Evolutionary conservation across 768 basidiomycete genomes (phyloP).

Genomic region (Amanita fuliginea): DNA sequence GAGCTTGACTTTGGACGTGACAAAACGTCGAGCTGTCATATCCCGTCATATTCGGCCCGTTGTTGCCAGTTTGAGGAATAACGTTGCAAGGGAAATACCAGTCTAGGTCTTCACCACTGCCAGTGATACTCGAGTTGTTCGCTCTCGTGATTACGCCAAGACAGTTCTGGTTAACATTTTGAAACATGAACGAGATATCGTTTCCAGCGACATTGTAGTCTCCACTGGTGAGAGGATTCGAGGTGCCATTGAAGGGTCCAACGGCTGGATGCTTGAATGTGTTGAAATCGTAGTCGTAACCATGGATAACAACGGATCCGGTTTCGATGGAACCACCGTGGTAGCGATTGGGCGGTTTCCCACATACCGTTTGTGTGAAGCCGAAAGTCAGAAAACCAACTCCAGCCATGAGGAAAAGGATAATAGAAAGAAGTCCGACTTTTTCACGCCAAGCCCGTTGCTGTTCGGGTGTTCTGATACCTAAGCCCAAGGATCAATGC

Average conservation of each 20-base stretch:
- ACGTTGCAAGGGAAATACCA: conserved; percentile 99
- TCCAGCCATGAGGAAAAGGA: conserved; percentile 73
- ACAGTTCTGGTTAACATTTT: conserved; percentile 82
- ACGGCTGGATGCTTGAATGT: conserved; percentile 78
- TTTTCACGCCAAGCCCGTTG: conserved; percentile 99
- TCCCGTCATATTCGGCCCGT: conserved; percentile 52
- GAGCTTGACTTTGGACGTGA: conserved; percentile 49
- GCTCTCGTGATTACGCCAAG: conserved; percentile 65
- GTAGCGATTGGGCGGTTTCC: conserved; percentile 74
- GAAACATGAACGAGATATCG: conserved; percentile 93
- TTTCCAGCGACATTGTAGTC: conserved; percentile 73
- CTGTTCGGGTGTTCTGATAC: conserved; percentile 82
- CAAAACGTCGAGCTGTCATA: conserved; percentile 62
- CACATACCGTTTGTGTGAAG: conserved; percentile 91
- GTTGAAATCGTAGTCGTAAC: conserved; percentile 86
- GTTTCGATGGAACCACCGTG: conserved; percentile 71
- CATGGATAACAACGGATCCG: conserved; percentile 86
- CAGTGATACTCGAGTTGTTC: conserved; percentile 58
- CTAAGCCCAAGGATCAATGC: conserved; percentile 24
- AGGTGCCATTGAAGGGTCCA: conserved; percentile 58
- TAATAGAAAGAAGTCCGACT: conserved; percentile 82
- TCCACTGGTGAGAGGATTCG: conserved; percentile 76
- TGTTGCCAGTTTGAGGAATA: conserved; percentile 58
- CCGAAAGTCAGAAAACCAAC: conserved; percentile 99
- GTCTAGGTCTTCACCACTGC: conserved; percentile 48